Evolutionary conservation across 73 alveolate genomes (phyloP), one percentile per base, ranked within the genome.

Genomic region (Blepharisma japonicum): DNA sequence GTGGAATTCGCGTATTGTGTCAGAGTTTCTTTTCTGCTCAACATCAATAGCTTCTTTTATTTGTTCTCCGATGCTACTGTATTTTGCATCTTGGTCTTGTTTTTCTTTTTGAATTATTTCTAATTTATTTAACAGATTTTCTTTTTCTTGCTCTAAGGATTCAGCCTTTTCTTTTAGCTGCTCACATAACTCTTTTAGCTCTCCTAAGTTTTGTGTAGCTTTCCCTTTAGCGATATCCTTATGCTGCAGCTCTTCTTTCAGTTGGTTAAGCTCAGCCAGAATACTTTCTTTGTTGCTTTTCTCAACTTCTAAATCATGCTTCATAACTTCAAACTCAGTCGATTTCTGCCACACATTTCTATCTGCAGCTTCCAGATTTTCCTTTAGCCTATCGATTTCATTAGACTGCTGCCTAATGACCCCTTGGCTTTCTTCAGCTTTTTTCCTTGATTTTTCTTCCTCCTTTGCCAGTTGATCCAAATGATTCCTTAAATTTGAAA

Each of bases 61-160:
- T 11, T 83, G 82, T 68, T 77, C 82, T 4, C 90, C 90, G 56
- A 20, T 77, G 9, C 46, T 68, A 25, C 51, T 77, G 55, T 77
- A 77, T 50, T 78, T 83, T 46, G 77, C 86, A 8, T 61, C 23
- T 25, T 14, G 23, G 18, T 18, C 49, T 14, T 61, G n/a, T 5
- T 25, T 61, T 18, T 61, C 74, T 61, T 61, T 61, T 32, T 32
- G 42, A 32, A 32, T 32, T 32, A 32, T 32, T 32, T 32, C 42
- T 32, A 32, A 32, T 32, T 32, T 32, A 32, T 32, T 32, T 47
- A 77, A 0, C 38, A 83, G 71, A 1, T 61, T 71, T 18, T 46
- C 45, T 55, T 77, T 74, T 21, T 83, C 90, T 32, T 38, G 55
- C 54, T 83, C 82, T 11, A 27, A 14, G 27, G 68, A 8, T n/a